phyloP scores from a whole-genome alignment of 176 grass and related monocot species.

The Aegilops tauschii region DNA sequence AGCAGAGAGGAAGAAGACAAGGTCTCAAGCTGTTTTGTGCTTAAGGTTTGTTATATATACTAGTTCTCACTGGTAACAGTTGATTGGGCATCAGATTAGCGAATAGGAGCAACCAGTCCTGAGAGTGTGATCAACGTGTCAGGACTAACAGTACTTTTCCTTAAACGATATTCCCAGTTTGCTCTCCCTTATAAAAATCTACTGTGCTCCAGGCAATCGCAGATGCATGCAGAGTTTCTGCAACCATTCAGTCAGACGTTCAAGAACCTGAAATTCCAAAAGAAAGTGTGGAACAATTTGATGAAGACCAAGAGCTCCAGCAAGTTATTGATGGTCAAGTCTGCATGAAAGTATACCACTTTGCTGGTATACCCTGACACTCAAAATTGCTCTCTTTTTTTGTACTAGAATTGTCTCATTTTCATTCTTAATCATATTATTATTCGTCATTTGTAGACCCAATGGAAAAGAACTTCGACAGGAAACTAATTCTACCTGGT shows the following conservation, averaged over 20 bases:
- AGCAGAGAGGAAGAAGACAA: slow-evolving; percentile 93
- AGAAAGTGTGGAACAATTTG: slow-evolving; percentile 60
- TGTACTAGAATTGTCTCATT: slow-evolving; percentile 16
- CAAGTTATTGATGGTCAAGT: slow-evolving; percentile 93
- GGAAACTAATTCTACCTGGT: slow-evolving; percentile 86
- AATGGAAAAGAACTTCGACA: slow-evolving; percentile 40
- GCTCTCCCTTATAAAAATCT: neutral
- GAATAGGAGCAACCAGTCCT: neutral
- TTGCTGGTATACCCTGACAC: slow-evolving; percentile 43
- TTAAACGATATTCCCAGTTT: neutral
- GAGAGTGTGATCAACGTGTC: neutral
- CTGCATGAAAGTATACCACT: slow-evolving; percentile 80
- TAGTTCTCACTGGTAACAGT: slow-evolving; percentile 3
- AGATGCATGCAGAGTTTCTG: slow-evolving; percentile 66
- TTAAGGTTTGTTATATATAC: slow-evolving; percentile 65
- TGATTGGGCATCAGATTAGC: neutral
- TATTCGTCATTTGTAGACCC: slow-evolving; percentile 40
- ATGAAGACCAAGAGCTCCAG: slow-evolving; percentile 82
- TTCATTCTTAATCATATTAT: slow-evolving; percentile 23
- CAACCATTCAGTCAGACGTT: slow-evolving; percentile 57
- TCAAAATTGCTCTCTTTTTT: neutral
- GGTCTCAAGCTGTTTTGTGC: slow-evolving; percentile 78
- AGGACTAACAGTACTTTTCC: slow-evolving; percentile 1
- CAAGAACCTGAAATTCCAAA: slow-evolving; percentile 63
- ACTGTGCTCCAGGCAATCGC: slow-evolving; percentile 67